These are phyloP conservation scores for Sporothrix variecibatus DNA, from an alignment of 2,329 filamentous ascomycete genomes.

Conservation along the genomic window DNA sequence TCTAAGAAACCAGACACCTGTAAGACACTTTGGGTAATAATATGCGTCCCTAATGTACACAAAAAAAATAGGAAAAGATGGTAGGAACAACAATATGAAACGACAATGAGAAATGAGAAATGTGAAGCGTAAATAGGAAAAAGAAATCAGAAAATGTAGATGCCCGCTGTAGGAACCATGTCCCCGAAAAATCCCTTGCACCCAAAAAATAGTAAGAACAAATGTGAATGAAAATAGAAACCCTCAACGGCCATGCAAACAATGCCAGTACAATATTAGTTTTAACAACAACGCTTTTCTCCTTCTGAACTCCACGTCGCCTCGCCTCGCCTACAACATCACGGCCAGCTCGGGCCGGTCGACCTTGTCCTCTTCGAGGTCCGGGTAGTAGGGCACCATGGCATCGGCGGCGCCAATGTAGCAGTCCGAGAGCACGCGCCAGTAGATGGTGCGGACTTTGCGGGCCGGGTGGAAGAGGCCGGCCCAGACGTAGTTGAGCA, in stretches of 20 bases:
- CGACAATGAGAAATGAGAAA: background rate
- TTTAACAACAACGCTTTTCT: background rate
- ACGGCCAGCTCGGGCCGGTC: constrained; percentile 81
- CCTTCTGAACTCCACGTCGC: background rate
- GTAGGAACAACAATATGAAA: background rate
- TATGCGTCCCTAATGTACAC: constrained; percentile 9
- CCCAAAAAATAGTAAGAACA: background rate
- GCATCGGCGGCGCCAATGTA: constrained; percentile 92
- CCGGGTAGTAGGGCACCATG: constrained; percentile 95
- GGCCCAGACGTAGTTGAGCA: constrained; percentile 98
- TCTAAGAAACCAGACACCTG: background rate
- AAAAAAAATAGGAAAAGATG: background rate
- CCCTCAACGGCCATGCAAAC: background rate
- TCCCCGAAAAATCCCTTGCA: background rate
- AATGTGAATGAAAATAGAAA: background rate
- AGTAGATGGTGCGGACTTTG: constrained; percentile 93
- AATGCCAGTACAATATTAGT: constrained; percentile 4
- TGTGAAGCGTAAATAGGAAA: background rate
- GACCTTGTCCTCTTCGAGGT: constrained; percentile 76
- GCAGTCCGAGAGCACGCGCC: constrained; percentile 94
- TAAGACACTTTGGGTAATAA: constrained; percentile 3
- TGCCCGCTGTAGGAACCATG: constrained; percentile 20
- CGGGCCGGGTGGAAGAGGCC: constrained; percentile 95
- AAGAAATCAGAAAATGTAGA: background rate
- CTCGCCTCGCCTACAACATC: constrained; percentile 60